Evolutionary conservation across 2,329 filamentous ascomycete genomes (phyloP).

Genomic region (Penicillium sp.): DNA sequence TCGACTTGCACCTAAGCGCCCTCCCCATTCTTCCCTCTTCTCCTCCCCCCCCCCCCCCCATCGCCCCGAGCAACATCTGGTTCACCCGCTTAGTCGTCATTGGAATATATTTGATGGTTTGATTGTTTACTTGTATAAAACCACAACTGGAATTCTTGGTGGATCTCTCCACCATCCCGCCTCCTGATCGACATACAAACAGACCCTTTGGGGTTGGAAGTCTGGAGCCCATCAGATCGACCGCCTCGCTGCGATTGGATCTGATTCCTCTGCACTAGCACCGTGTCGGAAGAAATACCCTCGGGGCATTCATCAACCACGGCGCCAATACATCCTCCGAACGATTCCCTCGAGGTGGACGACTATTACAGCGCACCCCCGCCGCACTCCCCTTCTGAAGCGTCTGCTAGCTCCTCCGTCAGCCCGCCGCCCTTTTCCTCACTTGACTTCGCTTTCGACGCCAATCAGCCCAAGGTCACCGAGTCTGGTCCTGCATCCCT

Average conservation of each 20-base stretch:
- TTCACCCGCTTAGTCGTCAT: background rate
- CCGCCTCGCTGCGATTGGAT: conserved; percentile 17
- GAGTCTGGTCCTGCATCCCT: conserved; percentile 50
- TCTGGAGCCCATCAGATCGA: conserved; percentile 18
- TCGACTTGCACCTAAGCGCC: conserved; percentile 1
- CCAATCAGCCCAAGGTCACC: conserved; percentile 42
- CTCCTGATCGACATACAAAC: conserved; percentile 19
- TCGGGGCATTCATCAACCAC: conserved; percentile 38
- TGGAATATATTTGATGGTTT: background rate
- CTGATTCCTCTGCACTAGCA: conserved; percentile 22
- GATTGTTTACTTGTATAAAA: background rate
- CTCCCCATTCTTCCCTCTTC: background rate
- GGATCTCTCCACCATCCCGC: conserved; percentile 8
- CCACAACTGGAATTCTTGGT: background rate
- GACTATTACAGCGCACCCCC: conserved; percentile 42
- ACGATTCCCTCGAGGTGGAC: conserved; percentile 42
- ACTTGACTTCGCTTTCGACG: conserved; percentile 56
- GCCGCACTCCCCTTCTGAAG: conserved; percentile 38
- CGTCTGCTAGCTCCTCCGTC: conserved; percentile 52
- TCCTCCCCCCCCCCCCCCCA: background rate
- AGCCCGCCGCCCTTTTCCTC: conserved; percentile 65
- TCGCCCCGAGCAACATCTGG: background rate
- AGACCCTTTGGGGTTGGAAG: conserved; percentile 12
- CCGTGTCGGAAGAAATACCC: conserved; percentile 33
- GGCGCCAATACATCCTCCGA: conserved; percentile 43